Base-by-base conservation (phyloP, 2,329 filamentous ascomycete species). In the Fonsecaea pugnacius region DNA sequence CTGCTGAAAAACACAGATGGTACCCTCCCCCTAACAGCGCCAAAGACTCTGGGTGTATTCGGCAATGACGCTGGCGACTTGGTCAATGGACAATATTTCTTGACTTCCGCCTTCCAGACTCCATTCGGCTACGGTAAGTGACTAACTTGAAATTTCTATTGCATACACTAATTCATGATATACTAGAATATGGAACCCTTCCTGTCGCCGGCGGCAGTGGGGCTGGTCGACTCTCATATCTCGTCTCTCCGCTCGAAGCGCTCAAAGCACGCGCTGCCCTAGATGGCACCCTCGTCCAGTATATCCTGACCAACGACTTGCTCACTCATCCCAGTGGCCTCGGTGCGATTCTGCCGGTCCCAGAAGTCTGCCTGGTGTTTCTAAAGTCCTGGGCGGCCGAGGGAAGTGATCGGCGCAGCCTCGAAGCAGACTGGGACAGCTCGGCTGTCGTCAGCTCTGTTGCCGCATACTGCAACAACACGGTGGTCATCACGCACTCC, bases 71-170 rank as follows among this genome's bases (percentile, higher is more conserved):
- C 81, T 4, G 60, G 63, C 16, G 66, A 68, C 51, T 40, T 68
- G 52, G 63, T 65, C 6, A 54, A 67, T 35, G 66, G 66, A 27
- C 18, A 55, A 21, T 67, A 67, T 51, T 65, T 65, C 57, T 62
- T 57, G 16, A 63, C 62, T 7, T 38, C 58, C 10, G 30, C 65
- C 16, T 65, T 60, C 40, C 38, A 60, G 27, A 58, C 59, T 32
- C 55, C 48, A 36, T 58, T 52, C 27, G 65, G 65, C 33, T 67
- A 63, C 14, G 65, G 65, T 67, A 60, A 80, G 77, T 0, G 77
- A 46, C 82, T 91, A 91, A 70, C 90, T 90, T 10, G 89, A 92
- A 72, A 7, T 48, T 24, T 18, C 40, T 33, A 5, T 24, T 24
- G 38, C 8, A 18, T 21, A 32, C 21, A 18, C 53, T 63, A 18